Percentiles rank a stretch among this genome's conserved stretches.
phyloP scores from a whole-genome alignment of 257 asterid genomes.

The Capsicum baccatum region DNA sequence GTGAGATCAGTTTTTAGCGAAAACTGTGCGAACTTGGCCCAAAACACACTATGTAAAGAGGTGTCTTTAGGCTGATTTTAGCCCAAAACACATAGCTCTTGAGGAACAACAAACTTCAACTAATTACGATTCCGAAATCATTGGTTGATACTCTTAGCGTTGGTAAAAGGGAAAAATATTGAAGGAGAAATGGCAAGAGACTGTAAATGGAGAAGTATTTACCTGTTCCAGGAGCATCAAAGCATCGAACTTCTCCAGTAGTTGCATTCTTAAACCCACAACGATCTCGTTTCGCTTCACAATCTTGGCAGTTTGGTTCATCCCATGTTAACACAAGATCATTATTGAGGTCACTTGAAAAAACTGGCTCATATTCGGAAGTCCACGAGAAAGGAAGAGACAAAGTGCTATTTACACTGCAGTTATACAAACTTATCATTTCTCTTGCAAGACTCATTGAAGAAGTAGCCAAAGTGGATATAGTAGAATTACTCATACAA shows the following conservation, averaged over 20 bases:
- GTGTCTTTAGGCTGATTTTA: background rate
- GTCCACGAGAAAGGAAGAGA: conserved; percentile 55
- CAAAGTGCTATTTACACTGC: conserved; percentile 40
- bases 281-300: conserved; percentile 40
- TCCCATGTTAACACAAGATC: conserved; percentile 59
- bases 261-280: conserved; percentile 40
- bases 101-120: background rate
- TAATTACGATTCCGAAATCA: background rate
- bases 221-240: conserved; percentile 38
- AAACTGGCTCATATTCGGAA: conserved; percentile 25
- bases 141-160: background rate
- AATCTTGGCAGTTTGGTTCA: conserved; percentile 38
- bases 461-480: conserved; percentile 54
- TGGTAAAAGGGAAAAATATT: background rate
- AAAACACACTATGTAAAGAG: background rate
- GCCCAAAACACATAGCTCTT: background rate
- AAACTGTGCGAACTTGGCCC: background rate
- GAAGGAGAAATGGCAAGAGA: background rate
- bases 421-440: conserved; percentile 43
- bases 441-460: conserved; percentile 38
- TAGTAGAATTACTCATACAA: conserved; percentile 37
- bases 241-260: conserved; percentile 30
- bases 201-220: background rate
- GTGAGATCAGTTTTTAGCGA: background rate
- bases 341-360: conserved; percentile 35